Conservation (phyloP, 2,329 filamentous ascomycete genomes). For the Ascochyta viciae-villosae region DNA sequence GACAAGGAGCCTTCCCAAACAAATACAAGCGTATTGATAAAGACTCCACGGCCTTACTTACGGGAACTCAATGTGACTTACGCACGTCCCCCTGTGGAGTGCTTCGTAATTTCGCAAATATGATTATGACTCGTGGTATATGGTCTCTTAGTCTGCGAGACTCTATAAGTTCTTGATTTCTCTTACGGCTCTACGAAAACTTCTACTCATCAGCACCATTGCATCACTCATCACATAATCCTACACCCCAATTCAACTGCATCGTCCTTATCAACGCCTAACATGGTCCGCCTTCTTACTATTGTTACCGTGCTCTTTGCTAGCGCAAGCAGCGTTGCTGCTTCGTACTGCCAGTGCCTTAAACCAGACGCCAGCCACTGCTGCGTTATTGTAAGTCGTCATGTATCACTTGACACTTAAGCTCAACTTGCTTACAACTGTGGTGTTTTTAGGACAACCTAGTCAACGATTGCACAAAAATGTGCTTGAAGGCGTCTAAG, state of each 20-base stretch:
- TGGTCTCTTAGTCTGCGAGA: constrained; percentile 4
- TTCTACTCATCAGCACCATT: constrained; percentile 1
- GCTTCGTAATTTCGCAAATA: constrained; percentile 4
- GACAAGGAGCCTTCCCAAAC: constrained; percentile 2
- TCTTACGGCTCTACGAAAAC: constrained; percentile 2
- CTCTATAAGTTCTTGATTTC: constrained; percentile 5
- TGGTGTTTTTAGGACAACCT: constrained; percentile 6
- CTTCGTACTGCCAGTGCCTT: constrained; percentile 14
- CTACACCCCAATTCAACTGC: constrained; percentile 1
- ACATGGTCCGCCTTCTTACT: constrained; percentile 11
- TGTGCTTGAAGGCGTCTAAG: constrained; percentile 10
- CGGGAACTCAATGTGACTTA: constrained; percentile 8
- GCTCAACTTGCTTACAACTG: constrained; percentile 6
- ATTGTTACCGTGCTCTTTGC: constrained; percentile 10
- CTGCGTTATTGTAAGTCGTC: constrained; percentile 11
- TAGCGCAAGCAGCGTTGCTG: constrained; percentile 8
- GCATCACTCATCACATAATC: constrained; percentile 8
- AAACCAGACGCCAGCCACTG: constrained; percentile 10
- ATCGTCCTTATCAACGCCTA: constrained; percentile 7
- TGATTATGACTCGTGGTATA: constrained; percentile 4
- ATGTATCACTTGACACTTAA: constrained; percentile 6
- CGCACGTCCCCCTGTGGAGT: constrained; percentile 8
- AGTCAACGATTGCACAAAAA: constrained; percentile 13
- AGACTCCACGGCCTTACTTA: constrained; percentile 5
- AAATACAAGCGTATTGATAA: constrained; percentile 5